Evolutionary conservation across 306 rosid genomes (phyloP).

Genomic region (Quercus dentata): DNA sequence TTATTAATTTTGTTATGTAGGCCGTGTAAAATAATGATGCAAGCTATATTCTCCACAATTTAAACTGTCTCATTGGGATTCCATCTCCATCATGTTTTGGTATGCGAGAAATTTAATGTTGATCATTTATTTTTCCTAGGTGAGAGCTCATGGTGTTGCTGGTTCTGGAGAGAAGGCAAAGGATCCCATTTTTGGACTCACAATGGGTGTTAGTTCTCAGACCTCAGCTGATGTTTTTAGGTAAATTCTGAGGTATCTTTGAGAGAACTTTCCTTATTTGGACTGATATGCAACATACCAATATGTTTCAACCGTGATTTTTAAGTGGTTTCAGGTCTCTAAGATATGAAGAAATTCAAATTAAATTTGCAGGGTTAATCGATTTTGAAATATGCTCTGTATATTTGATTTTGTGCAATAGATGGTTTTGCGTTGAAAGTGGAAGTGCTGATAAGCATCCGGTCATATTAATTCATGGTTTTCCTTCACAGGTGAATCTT

Average conservation of each 20-base stretch:
- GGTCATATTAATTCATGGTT: slow-evolving; percentile 81
- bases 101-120: background rate
- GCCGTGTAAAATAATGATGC: background rate
- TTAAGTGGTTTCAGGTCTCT: slow-evolving; percentile 6
- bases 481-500: slow-evolving; percentile 81
- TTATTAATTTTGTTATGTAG: background rate
- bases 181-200: slow-evolving; percentile 85
- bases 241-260: slow-evolving; percentile 26
- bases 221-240: slow-evolving; percentile 61
- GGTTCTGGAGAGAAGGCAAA: slow-evolving; percentile 77
- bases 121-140: slow-evolving; percentile 24
- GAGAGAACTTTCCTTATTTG: background rate
- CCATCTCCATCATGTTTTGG: background rate
- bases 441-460: slow-evolving; percentile 76
- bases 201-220: slow-evolving; percentile 75
- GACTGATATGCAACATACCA: background rate
- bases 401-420: slow-evolving; percentile 58
- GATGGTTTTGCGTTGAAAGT: slow-evolving; percentile 90
- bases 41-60: background rate
- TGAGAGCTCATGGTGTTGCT: slow-evolving; percentile 55
- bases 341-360: slow-evolving; percentile 29
- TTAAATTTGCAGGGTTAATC: slow-evolving; percentile 44
- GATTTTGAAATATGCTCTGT: slow-evolving; percentile 41
- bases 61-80: background rate
- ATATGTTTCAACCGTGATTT: background rate